Percentiles rank a stretch among this genome's conserved stretches.
Conservation (phyloP, 2,329 filamentous ascomycete species). For the Zelopaecilomyces penicillatus region DNA sequence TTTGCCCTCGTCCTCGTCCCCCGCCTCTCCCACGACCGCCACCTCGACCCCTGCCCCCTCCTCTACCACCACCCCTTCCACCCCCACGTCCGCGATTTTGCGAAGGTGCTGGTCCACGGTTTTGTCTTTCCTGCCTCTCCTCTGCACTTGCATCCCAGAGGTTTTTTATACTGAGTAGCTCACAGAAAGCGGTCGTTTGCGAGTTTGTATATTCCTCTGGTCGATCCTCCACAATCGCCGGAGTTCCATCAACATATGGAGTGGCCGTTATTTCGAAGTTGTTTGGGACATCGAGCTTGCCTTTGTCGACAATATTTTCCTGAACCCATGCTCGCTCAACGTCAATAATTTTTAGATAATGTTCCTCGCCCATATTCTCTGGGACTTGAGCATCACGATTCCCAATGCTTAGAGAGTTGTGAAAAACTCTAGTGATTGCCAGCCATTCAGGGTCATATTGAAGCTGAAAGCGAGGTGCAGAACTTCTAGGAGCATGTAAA, state of each 20-base stretch:
- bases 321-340: constrained; percentile 72
- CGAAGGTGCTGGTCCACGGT: constrained; percentile 45
- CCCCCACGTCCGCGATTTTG: constrained; percentile 23
- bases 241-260: constrained; percentile 49
- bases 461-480: constrained; percentile 45
- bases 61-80: constrained; percentile 27
- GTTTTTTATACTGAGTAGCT: constrained; percentile 68
- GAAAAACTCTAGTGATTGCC: constrained; percentile 79
- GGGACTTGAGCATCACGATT: constrained; percentile 45
- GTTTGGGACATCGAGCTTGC: constrained; percentile 60
- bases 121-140: constrained; percentile 53
- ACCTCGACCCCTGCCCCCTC: constrained; percentile 27
- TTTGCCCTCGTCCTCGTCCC: constrained; percentile 9
- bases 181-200: constrained; percentile 77
- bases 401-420: constrained; percentile 55
- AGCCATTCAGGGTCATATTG: constrained; percentile 93
- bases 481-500: constrained; percentile 12
- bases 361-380: constrained; percentile 56
- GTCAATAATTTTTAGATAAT: constrained; percentile 61
- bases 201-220: constrained; percentile 79
- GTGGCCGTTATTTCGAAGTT: constrained; percentile 75
- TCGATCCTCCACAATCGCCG: constrained; percentile 51
- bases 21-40: constrained; percentile 27
- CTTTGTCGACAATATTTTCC: constrained; percentile 56
- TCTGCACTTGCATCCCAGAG: constrained; percentile 64